Evolutionary conservation across 2,329 filamentous ascomycete genomes (phyloP).

Genomic region (Alternaria arborescens): DNA sequence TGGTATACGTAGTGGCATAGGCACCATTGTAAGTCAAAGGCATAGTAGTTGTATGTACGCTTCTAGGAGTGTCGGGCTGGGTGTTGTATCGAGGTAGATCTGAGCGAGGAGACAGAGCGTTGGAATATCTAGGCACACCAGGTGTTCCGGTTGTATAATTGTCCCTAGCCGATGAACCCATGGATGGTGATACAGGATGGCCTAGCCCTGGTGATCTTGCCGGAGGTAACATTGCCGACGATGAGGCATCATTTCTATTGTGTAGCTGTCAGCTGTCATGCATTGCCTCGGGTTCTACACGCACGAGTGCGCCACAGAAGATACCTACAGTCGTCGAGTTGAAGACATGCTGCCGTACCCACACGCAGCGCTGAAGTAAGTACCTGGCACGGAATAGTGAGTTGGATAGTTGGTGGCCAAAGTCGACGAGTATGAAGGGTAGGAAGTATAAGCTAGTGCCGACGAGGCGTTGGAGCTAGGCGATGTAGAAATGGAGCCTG

Average conservation of each 20-base stretch:
- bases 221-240: conserved; percentile 58
- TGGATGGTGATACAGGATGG: conserved; percentile 53
- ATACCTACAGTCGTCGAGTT: conserved; percentile 57
- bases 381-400: conserved; percentile 41
- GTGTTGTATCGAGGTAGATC: conserved; percentile 47
- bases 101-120: conserved; percentile 48
- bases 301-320: conserved; percentile 46
- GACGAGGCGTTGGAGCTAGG: conserved; percentile 62
- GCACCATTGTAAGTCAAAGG: conserved; percentile 35
- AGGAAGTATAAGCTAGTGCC: conserved; percentile 55
- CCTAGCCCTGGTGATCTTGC: conserved; percentile 53
- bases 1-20: conserved; percentile 27
- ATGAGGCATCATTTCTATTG: conserved; percentile 56
- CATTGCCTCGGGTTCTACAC: conserved; percentile 43
- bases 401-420: conserved; percentile 47
- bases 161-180: conserved; percentile 54
- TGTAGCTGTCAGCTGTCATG: conserved; percentile 52
- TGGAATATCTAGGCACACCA: conserved; percentile 45
- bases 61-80: conserved; percentile 50
- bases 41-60: conserved; percentile 44
- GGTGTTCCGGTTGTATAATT: conserved; percentile 55
- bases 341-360: conserved; percentile 51
- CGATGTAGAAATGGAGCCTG: conserved; percentile 63
- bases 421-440: conserved; percentile 47
- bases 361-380: conserved; percentile 49